Percentiles rank a stretch among this genome's conserved stretches.
Conservation (phyloP, 2,329 filamentous ascomycete species). For the Aspergillus luchuensis region DNA sequence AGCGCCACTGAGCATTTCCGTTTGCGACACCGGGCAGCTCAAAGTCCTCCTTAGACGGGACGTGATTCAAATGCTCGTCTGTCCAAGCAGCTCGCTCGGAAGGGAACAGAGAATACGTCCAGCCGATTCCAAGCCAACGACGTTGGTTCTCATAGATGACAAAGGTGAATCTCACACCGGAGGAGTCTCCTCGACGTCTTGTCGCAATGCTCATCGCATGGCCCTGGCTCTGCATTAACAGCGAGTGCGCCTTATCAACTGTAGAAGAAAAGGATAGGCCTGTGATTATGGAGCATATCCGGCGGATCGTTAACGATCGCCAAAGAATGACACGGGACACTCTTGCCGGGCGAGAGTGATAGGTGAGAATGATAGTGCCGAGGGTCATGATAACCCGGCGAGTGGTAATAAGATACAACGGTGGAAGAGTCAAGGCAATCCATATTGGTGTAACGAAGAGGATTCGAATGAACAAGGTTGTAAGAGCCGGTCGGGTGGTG, state of each 20-base stretch:
- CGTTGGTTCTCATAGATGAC: constrained; percentile 96
- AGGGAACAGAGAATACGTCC: constrained; percentile 87
- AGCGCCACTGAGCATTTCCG: constrained; percentile 68
- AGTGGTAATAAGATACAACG: constrained; percentile 81
- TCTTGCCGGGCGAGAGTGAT: constrained; percentile 85
- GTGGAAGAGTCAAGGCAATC: constrained; percentile 79
- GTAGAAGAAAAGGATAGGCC: constrained; percentile 67
- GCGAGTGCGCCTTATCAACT: constrained; percentile 24
- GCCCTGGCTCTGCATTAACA: constrained; percentile 46
- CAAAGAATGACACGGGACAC: constrained; percentile 86
- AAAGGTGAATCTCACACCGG: constrained; percentile 93
- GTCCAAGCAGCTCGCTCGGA: constrained; percentile 93
- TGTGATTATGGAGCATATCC: constrained; percentile 70
- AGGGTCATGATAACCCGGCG: constrained; percentile 78
- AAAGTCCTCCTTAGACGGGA: constrained; percentile 73
- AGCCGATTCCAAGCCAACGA: constrained; percentile 90
- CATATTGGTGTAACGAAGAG: constrained; percentile 85
- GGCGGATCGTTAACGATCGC: constrained; percentile 77
- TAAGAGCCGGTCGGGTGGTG: constrained; percentile 86
- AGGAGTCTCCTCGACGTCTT: constrained; percentile 52
- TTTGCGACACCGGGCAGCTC: constrained; percentile 67
- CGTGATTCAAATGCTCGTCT: constrained; percentile 86
- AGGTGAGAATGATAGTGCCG: constrained; percentile 86
- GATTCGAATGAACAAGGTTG: constrained; percentile 84
- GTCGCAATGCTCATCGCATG: constrained; percentile 52